Base-by-base conservation (phyloP, 1,139 yeast genomes). In the Wickerhamomyces sp. region DNA sequence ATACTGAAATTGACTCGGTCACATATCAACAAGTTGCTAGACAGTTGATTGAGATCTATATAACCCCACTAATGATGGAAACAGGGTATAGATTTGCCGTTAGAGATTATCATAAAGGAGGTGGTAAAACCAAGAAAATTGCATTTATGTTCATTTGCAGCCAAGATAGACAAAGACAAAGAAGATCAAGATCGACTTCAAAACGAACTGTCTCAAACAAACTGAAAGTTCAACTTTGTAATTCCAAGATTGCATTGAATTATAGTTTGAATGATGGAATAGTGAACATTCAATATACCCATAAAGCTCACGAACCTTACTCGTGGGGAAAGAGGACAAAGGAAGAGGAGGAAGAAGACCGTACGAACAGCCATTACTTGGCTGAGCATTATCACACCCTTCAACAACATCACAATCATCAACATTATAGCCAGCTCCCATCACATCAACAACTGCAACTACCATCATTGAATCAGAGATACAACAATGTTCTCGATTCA, bases 141-240 rank as follows among this genome's bases (percentile, higher is more conserved):
- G 58, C 72, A 2, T 68, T 72, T 60, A 65, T 65, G 66, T 70
- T 68, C 48, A 64, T 71, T 23, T 71, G 75, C 46, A 66, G 73
- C 3, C 75, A 71, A 48, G 75, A 71, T 48, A 64, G 60, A 42
- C 54, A 62, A 9, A 62, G 66, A 35, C 71, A 70, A 48, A 61
- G 75, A 41, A 67, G 65, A 45, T 66, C 72, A 11, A 54, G 73
- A 44, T 64, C 72, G 38, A 65, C 61, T 11, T 60, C 64, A 41
- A 65, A 67, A 45, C 60, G 73, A 44, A 61, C 54, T 27, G 62
- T 68, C 18, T 50, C 59, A 11, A 70, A 70, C 54, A 66, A 62
- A 49, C 51, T 71, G 41, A 71, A 71, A 52, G 64, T 67, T 4
- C 69, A 67, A 45, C 60, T 62, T 13, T 71, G 75, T 44, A 61